phyloP scores from a whole-genome alignment of 371 early-diverging fungal species.

The Rhizopus microsporus region DNA sequence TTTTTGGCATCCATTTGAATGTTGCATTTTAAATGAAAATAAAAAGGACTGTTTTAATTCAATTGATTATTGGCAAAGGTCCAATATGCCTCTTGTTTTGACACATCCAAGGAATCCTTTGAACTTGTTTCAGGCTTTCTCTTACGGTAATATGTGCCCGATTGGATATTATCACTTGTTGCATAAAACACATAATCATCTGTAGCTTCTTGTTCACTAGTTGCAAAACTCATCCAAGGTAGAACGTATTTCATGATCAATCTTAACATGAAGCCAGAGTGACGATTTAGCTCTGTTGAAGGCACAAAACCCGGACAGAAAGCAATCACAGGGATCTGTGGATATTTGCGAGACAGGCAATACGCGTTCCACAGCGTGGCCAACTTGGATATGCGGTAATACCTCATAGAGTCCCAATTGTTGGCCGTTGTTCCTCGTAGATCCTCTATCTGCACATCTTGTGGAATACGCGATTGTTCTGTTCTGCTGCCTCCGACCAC shows the following conservation, averaged over 20 bases:
- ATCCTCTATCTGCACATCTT: conserved; percentile 23
- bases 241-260: conserved; percentile 29
- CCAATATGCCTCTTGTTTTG: conserved; percentile 30
- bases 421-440: conserved; percentile 20
- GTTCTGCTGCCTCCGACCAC: conserved; percentile 20
- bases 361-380: conserved; percentile 21
- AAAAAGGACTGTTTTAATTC: conserved; percentile 6
- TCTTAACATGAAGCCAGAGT: conserved; percentile 18
- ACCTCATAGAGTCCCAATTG: conserved; percentile 32
- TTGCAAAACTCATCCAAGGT: conserved; percentile 27
- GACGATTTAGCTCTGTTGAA: conserved; percentile 34
- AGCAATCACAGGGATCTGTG: conserved; percentile 16
- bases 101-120: conserved; percentile 27
- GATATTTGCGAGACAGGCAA: conserved; percentile 14
- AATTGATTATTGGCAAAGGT: conserved; percentile 31
- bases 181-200: conserved; percentile 37
- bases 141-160: conserved; percentile 26
- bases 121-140: conserved; percentile 22
- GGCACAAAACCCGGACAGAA: conserved; percentile 53
- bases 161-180: conserved; percentile 18
- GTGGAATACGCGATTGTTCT: conserved; percentile 14
- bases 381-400: conserved; percentile 46
- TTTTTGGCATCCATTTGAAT: not conserved
- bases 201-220: conserved; percentile 29
- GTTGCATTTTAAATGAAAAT: not conserved